phyloP scores from a whole-genome alignment of 768 basidiomycete species.

The Collybia nuda region DNA sequence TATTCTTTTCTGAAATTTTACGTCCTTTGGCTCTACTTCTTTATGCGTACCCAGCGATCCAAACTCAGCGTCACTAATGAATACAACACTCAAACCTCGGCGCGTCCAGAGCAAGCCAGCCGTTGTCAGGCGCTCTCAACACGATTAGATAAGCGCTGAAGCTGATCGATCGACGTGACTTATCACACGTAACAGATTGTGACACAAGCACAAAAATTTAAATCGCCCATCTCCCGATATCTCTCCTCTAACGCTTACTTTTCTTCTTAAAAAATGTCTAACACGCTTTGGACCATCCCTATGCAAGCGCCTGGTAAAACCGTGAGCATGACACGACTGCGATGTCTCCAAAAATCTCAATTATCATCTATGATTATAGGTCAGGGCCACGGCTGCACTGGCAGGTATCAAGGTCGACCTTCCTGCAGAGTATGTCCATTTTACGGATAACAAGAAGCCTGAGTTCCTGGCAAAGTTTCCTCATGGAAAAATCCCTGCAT shows the following conservation, averaged over 20 bases:
- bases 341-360: neutral
- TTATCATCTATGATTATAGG: slow-evolving; percentile 23
- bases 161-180: too few relatives aligned
- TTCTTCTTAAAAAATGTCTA: slow-evolving; percentile 1
- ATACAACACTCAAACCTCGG: too few relatives aligned
- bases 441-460: slow-evolving; percentile 66
- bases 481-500: slow-evolving; percentile 78
- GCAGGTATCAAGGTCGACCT: slow-evolving; percentile 56
- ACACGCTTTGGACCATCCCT: neutral
- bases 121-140: too few relatives aligned
- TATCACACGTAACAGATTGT: too few relatives aligned
- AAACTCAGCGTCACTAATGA: too few relatives aligned
- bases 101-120: too few relatives aligned
- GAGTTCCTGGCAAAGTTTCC: slow-evolving; percentile 76
- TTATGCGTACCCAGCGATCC: too few relatives aligned
- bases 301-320: neutral
- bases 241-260: neutral
- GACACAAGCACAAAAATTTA: neutral
- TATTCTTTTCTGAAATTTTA: too few relatives aligned
- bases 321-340: neutral
- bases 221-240: neutral
- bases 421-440: slow-evolving; percentile 56
- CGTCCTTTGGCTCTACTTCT: too few relatives aligned
- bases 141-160: too few relatives aligned
- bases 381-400: slow-evolving; percentile 56